Evolutionary conservation across 2,329 filamentous ascomycete species (phyloP), one percentile per base, ranked within the genome.

Genomic region (Fusarium humuli): DNA sequence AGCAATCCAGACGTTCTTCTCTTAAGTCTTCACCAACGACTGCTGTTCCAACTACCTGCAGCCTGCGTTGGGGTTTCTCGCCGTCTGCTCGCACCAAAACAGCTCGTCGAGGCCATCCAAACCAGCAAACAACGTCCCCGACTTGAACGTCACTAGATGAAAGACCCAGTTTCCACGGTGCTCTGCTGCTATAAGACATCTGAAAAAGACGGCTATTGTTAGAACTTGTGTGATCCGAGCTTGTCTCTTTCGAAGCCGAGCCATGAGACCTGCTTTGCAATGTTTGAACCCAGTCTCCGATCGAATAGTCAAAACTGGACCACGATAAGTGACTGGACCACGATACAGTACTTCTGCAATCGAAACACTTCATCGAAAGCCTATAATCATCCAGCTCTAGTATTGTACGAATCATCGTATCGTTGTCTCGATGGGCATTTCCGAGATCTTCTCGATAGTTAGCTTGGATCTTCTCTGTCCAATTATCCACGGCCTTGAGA

Each of bases 11-110:
- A 7, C 2, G 6, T 8, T 2, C 1, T 3, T n/a, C 18, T 9
- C 4, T 55, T 5, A 55, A 9, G 14, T 59, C 29, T 1, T 22
- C 6, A 6, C 40, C 9, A 3, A 59, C 5, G 1, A 55, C 56
- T 32, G 56, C 48, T 2, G 29, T 55, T 3, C 56, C 56, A 1
- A 55, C 48, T 29, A 45, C 56, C 11, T 23, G 29, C 4, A 58
- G 22, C 22, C 7, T 32, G 2, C 30, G 1, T 16, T 1, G 14
- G 2, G 4, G 7, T 32, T 1, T 16, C 7, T 16, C 30, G 2
- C 7, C 14, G 8, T 34, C 7, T 14, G 6, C 9, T 20, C 37
- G 11, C 6, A 58, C 48, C 6, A 55, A 3, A 0, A 45, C 29
- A 7, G 48, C 48, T 9, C 48, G 34, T 7, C 48, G 29, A 4